Base-by-base conservation (phyloP, 1,139 yeast genomes). In the Suhomyces bokatorum region DNA sequence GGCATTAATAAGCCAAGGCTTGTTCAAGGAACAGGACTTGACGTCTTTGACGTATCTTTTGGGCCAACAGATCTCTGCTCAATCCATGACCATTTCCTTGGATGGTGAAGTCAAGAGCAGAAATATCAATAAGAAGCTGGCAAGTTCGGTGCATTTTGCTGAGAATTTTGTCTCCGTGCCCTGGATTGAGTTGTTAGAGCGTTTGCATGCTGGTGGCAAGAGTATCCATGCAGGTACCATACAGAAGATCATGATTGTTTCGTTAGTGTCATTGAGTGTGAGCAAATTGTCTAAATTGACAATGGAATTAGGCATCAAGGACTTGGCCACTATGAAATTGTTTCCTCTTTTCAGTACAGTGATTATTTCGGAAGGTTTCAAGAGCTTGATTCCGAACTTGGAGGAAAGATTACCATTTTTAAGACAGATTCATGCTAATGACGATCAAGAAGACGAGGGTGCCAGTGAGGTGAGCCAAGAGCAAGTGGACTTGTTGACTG, bases 131-230 rank as follows among this genome's bases (percentile, higher is more conserved):
- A 58, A 56, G 39, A 55, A 52, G 22, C 48, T 45, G 27, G 42
- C 52, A n/a, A 57, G 51, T 36, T 55, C 69, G 0, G 49, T 59
- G 11, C 56, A 53, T 3, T 82, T 85, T 62, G 75, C 83, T 1
- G 83, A 78, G 44, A 60, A 56, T 31, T 85, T 85, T 59, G 80
- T 83, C 1, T 68, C 68, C 16, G 55, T 63, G 1, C 63, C 70
- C 12, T 85, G 89, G 89, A 64, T 83, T 15, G 83, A 80, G 49
- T 60, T 64, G 13, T 57, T 85, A 39, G 91, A 85, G 54, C 67
- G 67, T 31, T 59, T 80, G 42, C 84, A 79, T 62, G 73, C 75
- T 8, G 75, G 73, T 41, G 89, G 88, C 3, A 67, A 66, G 20
- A 80, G 87, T 37, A 60, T 77, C 7, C 75, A 79, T 54, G 70